A percentile compares a stretch with the other conserved stretches of the same genome.
Evolutionary conservation across 768 basidiomycete genomes (phyloP).

Genomic region (Termitomyces sp.): DNA sequence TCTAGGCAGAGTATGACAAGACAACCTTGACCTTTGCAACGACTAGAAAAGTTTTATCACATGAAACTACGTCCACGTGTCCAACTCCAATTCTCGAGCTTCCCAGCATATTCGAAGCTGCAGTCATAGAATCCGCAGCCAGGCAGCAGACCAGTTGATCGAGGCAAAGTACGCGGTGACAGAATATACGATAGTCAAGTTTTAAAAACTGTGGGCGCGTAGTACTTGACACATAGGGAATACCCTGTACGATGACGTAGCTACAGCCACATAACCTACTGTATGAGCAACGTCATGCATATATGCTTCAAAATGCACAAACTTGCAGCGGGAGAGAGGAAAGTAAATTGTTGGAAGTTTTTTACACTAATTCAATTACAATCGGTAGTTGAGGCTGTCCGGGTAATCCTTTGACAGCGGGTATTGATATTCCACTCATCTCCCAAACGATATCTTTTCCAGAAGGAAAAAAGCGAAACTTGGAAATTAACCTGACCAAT

Average conservation of each 20-base stretch:
- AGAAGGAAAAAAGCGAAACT: constrained; percentile 20
- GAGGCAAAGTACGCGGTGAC: not conserved
- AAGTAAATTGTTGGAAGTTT: not conserved
- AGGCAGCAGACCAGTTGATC: not conserved
- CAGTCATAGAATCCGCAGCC: not conserved
- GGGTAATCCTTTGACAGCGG: constrained; percentile 13
- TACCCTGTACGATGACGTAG: not conserved
- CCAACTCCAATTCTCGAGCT: not conserved
- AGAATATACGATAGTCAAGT: not conserved
- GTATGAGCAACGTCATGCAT: too few relatives aligned
- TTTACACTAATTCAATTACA: not conserved
- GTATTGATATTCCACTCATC: constrained; percentile 20
- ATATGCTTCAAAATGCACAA: not conserved
- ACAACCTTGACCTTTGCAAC: too few relatives aligned
- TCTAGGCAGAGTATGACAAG: not conserved
- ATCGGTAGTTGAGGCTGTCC: constrained; percentile 7
- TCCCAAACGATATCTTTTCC: constrained; percentile 23
- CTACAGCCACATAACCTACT: not conserved
- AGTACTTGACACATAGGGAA: not conserved
- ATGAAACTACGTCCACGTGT: constrained; percentile 1
- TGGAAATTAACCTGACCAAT: constrained; percentile 19
- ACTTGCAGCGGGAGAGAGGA: too few relatives aligned
- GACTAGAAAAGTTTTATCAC: constrained; percentile 1
- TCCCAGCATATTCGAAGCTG: not conserved
- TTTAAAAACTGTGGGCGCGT: not conserved